Percentiles rank a stretch among this genome's conserved stretches.
Conservation (phyloP, 352 stramenopile genomes). For the Globisporangium rhizosaccharum region DNA sequence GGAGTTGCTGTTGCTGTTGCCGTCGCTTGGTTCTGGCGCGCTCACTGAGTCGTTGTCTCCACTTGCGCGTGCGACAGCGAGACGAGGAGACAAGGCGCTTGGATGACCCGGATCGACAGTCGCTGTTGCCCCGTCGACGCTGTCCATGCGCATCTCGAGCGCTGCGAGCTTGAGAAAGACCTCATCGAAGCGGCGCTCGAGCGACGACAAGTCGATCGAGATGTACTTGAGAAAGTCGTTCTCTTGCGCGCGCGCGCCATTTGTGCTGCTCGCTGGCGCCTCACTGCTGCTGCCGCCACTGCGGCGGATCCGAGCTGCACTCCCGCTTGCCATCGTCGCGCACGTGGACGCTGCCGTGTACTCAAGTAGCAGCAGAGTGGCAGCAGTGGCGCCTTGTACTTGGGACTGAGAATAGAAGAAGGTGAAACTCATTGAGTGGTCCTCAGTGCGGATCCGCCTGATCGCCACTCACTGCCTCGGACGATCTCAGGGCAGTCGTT, state of each 20-base stretch:
- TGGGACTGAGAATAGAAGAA: too few relatives aligned
- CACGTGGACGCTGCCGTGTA: neutral
- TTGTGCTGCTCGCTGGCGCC: neutral
- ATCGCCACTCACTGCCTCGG: too few relatives aligned
- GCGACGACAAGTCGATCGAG: slow-evolving; percentile 35
- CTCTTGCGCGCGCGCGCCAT: slow-evolving; percentile 1
- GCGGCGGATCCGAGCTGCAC: neutral
- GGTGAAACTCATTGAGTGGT: too few relatives aligned
- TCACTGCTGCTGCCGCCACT: neutral
- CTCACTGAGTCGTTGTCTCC: neutral
- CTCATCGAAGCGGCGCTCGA: slow-evolving; percentile 48
- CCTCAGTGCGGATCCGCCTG: too few relatives aligned
- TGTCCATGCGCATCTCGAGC: slow-evolving; percentile 22
- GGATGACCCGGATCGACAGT: too few relatives aligned
- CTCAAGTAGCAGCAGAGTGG: too few relatives aligned
- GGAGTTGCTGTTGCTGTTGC: neutral
- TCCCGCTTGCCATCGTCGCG: neutral
- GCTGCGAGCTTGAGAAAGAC: slow-evolving; percentile 38
- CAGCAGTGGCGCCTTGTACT: too few relatives aligned
- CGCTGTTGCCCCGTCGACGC: neutral
- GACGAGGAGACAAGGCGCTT: neutral
- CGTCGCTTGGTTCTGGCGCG: neutral
- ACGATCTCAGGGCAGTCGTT: too few relatives aligned
- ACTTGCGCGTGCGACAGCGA: neutral
- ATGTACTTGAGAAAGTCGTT: slow-evolving; percentile 44